A percentile compares a stretch with the other conserved stretches of the same genome.
These are phyloP conservation scores for Nicotiana attenuata DNA, from an alignment of 257 asterid species.

Conservation along the genomic window DNA sequence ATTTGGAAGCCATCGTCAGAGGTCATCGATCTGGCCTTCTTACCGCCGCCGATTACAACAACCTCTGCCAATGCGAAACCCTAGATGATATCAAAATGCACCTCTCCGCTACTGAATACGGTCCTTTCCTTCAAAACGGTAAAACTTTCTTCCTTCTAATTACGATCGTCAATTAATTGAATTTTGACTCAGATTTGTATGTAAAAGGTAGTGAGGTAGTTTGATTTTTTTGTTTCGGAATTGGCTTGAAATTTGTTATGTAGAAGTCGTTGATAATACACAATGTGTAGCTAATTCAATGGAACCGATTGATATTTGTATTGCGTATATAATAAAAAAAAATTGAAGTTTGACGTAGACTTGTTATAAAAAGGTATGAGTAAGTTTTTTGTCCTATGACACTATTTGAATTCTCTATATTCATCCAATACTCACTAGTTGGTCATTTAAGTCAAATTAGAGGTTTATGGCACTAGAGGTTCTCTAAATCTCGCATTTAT, in stretches of 20 bases:
- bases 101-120: conserved; percentile 92
- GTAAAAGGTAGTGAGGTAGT: not conserved
- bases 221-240: not conserved
- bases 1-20: conserved; percentile 87
- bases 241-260: not conserved
- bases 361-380: not conserved
- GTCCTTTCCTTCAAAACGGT: conserved; percentile 89
- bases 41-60: conserved; percentile 89
- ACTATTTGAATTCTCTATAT: not conserved
- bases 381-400: not conserved
- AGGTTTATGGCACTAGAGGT: not conserved
- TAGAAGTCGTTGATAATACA: not conserved
- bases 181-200: not conserved
- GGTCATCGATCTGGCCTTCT: conserved; percentile 88
- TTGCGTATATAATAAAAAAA: not conserved
- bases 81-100: conserved; percentile 92
- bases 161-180: not conserved
- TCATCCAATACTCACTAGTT: not conserved
- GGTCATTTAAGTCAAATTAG: not conserved
- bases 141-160: not conserved
- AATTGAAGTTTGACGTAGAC: not conserved
- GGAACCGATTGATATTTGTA: not conserved
- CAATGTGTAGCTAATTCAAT: not conserved
- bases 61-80: conserved; percentile 86
- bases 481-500: not conserved